A percentile compares a stretch with the other conserved stretches of the same genome.
Conservation (phyloP, 805 yeast genomes). For the Myxozyma sirexii region DNA sequence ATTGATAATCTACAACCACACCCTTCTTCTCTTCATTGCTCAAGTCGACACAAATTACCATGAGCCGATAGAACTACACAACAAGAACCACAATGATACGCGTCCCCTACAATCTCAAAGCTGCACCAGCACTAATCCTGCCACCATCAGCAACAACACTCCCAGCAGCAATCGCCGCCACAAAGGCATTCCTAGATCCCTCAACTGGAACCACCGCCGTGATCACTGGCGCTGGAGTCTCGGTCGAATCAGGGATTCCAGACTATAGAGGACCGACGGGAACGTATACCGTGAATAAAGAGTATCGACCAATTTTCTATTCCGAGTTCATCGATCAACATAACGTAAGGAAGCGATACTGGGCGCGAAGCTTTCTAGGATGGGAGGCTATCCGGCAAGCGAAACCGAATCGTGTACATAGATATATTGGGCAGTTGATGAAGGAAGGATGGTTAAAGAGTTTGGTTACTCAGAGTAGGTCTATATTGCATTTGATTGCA, state of each 20-base stretch:
- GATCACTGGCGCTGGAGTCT: conserved; percentile 39
- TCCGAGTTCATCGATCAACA: conserved; percentile 35
- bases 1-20: too few species aligned
- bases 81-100: conserved; percentile 17
- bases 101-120: conserved; percentile 28
- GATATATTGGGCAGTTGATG: conserved; percentile 29
- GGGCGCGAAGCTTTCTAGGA: conserved; percentile 39
- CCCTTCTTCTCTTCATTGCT: too few species aligned
- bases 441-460: conserved; percentile 25
- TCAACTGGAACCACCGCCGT: conserved; percentile 34
- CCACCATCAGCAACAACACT: conserved; percentile 28
- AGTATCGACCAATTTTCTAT: conserved; percentile 39
- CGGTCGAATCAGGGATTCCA: conserved; percentile 41
- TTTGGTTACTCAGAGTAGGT: conserved; percentile 36
- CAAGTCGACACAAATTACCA: not conserved
- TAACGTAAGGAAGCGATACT: conserved; percentile 36
- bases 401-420: conserved; percentile 35
- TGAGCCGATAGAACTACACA: not conserved
- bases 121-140: conserved; percentile 17
- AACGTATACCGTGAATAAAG: conserved; percentile 36
- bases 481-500: too few species aligned
- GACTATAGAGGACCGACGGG: conserved; percentile 40
- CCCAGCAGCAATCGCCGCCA: conserved; percentile 20
- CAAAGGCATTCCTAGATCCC: conserved; percentile 23
- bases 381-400: conserved; percentile 33